Evolutionary conservation across 2,329 filamentous ascomycete genomes (phyloP).

Genomic region (Xylogone sp.): DNA sequence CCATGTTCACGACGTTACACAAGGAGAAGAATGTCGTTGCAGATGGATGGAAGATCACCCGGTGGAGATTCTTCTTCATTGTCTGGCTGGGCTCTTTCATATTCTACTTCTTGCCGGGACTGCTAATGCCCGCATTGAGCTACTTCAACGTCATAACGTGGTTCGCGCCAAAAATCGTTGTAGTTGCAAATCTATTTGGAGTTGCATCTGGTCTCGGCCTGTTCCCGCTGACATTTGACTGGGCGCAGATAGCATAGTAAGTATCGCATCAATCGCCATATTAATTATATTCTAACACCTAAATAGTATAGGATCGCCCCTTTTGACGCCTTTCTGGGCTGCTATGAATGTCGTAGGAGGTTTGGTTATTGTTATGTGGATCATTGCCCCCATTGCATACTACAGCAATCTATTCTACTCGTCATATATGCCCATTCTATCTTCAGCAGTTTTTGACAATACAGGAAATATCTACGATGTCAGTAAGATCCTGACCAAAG

Average conservation of each 20-base stretch:
- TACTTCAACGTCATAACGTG: constrained; percentile 89
- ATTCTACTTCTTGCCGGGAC: constrained; percentile 82
- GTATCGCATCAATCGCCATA: not conserved
- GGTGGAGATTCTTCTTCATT: constrained; percentile 79
- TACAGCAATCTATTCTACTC: constrained; percentile 78
- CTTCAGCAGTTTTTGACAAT: constrained; percentile 82
- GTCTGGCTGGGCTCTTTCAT: constrained; percentile 68
- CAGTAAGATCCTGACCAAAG: constrained; percentile 69
- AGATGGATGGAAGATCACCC: constrained; percentile 76
- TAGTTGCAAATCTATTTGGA: constrained; percentile 82
- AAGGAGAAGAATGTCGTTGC: constrained; percentile 79
- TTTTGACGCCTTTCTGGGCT: constrained; percentile 83
- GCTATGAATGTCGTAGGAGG: constrained; percentile 81
- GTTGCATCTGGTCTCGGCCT: constrained; percentile 80
- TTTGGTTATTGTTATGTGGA: constrained; percentile 80
- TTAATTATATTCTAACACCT: constrained; percentile 34
- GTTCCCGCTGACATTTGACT: constrained; percentile 85
- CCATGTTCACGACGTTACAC: constrained; percentile 85
- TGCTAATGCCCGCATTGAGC: constrained; percentile 78
- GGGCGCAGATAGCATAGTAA: constrained; percentile 73
- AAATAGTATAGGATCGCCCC: constrained; percentile 66
- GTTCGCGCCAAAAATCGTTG: constrained; percentile 83
- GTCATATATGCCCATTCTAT: constrained; percentile 83
- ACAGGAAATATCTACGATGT: constrained; percentile 77
- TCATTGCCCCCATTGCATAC: constrained; percentile 74